Evolutionary conservation across 2,329 filamentous ascomycete species (phyloP), one percentile per base, ranked within the genome.

Genomic region (Botrytis fabae): DNA sequence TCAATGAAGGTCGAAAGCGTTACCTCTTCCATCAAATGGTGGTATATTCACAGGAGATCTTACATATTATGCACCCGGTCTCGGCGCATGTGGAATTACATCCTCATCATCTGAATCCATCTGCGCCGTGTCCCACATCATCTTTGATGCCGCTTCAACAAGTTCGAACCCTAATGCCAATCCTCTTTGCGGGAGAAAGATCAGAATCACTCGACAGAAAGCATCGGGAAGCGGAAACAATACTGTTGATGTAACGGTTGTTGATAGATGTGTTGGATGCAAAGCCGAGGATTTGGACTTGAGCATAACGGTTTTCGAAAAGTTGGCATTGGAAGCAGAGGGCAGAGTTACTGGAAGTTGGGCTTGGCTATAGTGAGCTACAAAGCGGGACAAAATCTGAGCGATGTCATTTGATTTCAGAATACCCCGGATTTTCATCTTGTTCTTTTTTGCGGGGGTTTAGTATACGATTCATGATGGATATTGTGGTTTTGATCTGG

Each of bases 61-160:
- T 69, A 93, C 91, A 0, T 95, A 90, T 83, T 95, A 92, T 80
- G 83, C 84, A 28, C 88, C 91, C 0, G 84, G 82, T 16, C 84
- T 93, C 6, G 92, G 93, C 20, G 90, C 92, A 0, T 95, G 93
- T 79, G 93, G 92, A 8, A 81, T 86, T 46, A 85, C 82, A 1
- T 89, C 87, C 70, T 81, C 79, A 1, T 83, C 85, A 12, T 81
- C 80, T 12, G 90, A 94, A 73, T 79, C 86, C 73, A 87, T 95
- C 59, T 90, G 88, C 51, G 88, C 93, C 0, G 85, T 95, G 0
- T 91, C 90, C 2, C 87, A 91, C 77, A 79, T 85, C n/a, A 79
- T 92, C 7, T 95, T 89, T 79, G 92, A 94, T 80, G 85, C 88
- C 0, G 84, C 84, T 1, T 82, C 83, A 65, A 83, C 81, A 6